Conservation (phyloP, 202 grass and related monocot genomes). For the Dendrocalamus latiflorus region DNA sequence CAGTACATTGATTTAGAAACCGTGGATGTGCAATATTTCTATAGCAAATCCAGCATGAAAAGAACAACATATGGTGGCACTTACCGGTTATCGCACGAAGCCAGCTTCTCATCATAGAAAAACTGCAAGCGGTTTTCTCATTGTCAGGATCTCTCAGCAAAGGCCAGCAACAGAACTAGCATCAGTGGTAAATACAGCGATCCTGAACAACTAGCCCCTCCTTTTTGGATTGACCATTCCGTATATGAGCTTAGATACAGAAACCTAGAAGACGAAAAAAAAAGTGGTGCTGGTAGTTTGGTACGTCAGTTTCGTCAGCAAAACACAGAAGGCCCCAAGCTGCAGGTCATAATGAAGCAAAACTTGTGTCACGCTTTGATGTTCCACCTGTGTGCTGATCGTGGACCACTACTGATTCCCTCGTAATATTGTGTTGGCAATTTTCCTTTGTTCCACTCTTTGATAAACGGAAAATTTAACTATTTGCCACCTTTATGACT, state of each 20-base stretch:
- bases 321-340: not conserved
- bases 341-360: not conserved
- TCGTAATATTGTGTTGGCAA: constrained; percentile 59
- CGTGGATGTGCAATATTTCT: not conserved
- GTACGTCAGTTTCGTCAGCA: not conserved
- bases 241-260: constrained; percentile 13
- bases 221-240: constrained; percentile 9
- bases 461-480: too few species aligned
- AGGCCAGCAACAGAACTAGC: not conserved
- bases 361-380: constrained; percentile 51
- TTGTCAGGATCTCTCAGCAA: not conserved
- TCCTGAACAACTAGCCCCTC: not conserved
- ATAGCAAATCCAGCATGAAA: not conserved
- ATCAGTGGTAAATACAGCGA: not conserved
- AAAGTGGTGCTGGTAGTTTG: not conserved
- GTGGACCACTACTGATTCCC: constrained; percentile 64
- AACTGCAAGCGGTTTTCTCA: not conserved
- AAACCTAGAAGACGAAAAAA: not conserved
- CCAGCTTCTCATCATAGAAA: not conserved
- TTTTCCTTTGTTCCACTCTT: constrained; percentile 76
- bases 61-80: not conserved
- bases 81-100: not conserved
- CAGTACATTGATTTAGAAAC: not conserved
- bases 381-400: constrained; percentile 84
- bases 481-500: too few species aligned